These are phyloP conservation scores for Talaromyces stipitatus DNA, from an alignment of 495 filamentous ascomycete species.

Conservation along the genomic window DNA sequence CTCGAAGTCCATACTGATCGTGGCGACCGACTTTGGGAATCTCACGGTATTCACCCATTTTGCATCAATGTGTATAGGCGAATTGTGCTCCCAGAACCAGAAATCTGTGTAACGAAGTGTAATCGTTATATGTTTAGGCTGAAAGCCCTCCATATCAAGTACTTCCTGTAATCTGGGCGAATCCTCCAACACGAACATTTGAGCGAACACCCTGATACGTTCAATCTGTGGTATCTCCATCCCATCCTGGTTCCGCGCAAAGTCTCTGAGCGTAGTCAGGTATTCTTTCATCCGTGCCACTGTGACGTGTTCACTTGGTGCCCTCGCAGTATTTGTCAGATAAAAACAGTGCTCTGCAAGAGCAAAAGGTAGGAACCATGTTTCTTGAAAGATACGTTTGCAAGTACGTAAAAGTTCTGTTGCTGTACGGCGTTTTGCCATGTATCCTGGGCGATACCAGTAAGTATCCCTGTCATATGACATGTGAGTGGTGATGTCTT, in stretches of 20 bases:
- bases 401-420: conserved; percentile 17
- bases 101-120: conserved; percentile 26
- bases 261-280: conserved; percentile 1
- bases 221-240: conserved; percentile 9
- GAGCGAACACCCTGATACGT: conserved; percentile 15
- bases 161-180: conserved; percentile 10
- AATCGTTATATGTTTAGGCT: conserved; percentile 14
- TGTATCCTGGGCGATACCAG: conserved; percentile 17
- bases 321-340: conserved; percentile 8
- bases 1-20: conserved; percentile 23
- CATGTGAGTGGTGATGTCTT: conserved; percentile 3
- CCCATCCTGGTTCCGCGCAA: conserved; percentile 6
- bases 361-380: conserved; percentile 23
- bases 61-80: conserved; percentile 12
- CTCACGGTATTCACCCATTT: conserved; percentile 13
- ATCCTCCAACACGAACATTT: conserved; percentile 15
- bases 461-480: conserved; percentile 12
- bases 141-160: conserved; percentile 10
- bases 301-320: conserved; percentile 6
- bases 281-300: conserved; percentile 6
- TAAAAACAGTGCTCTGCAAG: conserved; percentile 20
- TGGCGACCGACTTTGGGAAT: conserved; percentile 16
- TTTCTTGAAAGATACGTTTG: conserved; percentile 16
- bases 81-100: conserved; percentile 19
- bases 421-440: conserved; percentile 10